phyloP scores from a whole-genome alignment of 2,329 filamentous ascomycete genomes.

The Nannizzia gypsea region DNA sequence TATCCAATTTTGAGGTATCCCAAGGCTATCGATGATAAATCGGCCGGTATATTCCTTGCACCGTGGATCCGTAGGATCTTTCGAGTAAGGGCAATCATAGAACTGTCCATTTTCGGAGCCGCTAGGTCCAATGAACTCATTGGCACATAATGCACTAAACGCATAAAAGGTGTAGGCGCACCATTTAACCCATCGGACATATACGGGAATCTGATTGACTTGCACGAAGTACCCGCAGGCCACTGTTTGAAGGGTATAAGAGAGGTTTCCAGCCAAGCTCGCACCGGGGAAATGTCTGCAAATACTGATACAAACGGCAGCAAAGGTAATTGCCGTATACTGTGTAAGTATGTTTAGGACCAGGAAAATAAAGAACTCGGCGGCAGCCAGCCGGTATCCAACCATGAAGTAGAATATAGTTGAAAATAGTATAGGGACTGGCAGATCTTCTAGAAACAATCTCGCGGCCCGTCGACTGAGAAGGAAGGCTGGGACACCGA shows the following conservation, averaged over 20 bases:
- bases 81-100: conserved; percentile 57
- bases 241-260: conserved; percentile 61
- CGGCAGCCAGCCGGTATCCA: conserved; percentile 52
- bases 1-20: conserved; percentile 57
- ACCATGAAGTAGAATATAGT: conserved; percentile 69
- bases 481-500: conserved; percentile 57
- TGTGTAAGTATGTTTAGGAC: conserved; percentile 56
- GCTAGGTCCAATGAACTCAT: conserved; percentile 49
- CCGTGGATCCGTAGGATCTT: conserved; percentile 50
- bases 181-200: conserved; percentile 64
- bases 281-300: conserved; percentile 58
- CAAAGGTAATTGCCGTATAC: conserved; percentile 61
- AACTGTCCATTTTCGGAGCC: conserved; percentile 44
- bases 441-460: conserved; percentile 58
- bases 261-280: conserved; percentile 59
- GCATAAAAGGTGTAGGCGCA: conserved; percentile 41
- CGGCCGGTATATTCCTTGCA: conserved; percentile 58
- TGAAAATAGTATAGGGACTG: conserved; percentile 59
- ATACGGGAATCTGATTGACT: conserved; percentile 58
- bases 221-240: conserved; percentile 69
- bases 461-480: conserved; percentile 58
- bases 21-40: conserved; percentile 58
- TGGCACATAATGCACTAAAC: conserved; percentile 58
- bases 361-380: conserved; percentile 62
- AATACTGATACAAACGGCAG: conserved; percentile 54